phyloP scores from a whole-genome alignment of 257 asterid species.

The Solanum paucissectum region DNA sequence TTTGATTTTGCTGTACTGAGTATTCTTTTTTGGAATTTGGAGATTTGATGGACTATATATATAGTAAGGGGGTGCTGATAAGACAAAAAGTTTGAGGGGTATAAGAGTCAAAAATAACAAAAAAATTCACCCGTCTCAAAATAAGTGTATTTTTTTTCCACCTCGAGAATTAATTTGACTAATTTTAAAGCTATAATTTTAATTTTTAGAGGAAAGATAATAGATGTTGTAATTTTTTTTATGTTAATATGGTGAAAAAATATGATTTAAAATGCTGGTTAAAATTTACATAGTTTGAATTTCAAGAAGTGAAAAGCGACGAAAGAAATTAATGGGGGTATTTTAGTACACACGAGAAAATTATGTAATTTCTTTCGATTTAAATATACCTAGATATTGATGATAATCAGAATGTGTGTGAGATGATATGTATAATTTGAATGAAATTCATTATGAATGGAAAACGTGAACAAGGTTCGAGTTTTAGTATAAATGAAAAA shows the following conservation, averaged over 20 bases:
- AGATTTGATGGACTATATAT: background rate
- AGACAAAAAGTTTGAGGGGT: background rate
- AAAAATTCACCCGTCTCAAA: background rate
- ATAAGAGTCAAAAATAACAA: background rate
- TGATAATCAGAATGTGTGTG: background rate
- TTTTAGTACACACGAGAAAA: background rate
- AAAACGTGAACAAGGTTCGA: background rate
- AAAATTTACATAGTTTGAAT: background rate
- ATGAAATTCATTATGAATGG: background rate
- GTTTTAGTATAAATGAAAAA: background rate
- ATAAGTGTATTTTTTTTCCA: background rate
- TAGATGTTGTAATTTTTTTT: background rate
- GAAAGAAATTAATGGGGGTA: background rate
- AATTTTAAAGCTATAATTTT: background rate
- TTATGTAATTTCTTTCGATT: background rate
- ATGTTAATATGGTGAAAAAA: background rate
- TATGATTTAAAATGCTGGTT: accelerated
- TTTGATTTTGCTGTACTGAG: background rate
- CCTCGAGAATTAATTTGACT: background rate
- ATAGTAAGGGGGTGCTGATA: background rate
- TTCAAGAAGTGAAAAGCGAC: background rate
- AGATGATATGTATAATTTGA: background rate
- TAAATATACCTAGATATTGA: background rate
- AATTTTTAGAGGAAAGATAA: background rate
- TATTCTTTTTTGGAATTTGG: background rate